A percentile compares a stretch with the other conserved stretches of the same genome.
Conservation (phyloP, 805 yeast genomes). For the Alloascoidea hylecoeti region DNA sequence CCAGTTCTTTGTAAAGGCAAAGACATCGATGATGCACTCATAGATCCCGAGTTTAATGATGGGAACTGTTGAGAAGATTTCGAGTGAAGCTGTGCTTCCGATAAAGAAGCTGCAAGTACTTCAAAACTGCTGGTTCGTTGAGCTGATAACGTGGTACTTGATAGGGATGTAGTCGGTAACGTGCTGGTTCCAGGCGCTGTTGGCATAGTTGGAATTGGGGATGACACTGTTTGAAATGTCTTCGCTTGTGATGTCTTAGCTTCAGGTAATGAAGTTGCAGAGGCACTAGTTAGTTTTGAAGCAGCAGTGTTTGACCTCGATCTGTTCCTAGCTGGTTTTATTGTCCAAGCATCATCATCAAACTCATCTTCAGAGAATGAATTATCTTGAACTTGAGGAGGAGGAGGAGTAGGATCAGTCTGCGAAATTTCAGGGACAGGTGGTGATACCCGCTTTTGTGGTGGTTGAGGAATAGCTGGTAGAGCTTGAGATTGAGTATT, state of each 20-base stretch:
- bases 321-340: conserved; percentile 17
- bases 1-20: conserved; percentile 1
- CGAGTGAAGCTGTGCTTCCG: too few relatives aligned
- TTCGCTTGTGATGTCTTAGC: not conserved
- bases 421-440: not conserved
- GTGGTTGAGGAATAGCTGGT: not conserved
- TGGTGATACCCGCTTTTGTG: not conserved
- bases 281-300: not conserved
- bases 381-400: conserved; percentile 16
- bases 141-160: not conserved
- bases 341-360: conserved; percentile 86
- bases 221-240: not conserved
- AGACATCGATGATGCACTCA: not conserved
- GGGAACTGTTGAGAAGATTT: not conserved
- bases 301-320: not conserved
- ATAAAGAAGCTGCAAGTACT: not conserved
- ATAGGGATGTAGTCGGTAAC: not conserved
- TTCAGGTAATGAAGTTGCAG: not conserved
- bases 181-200: too few relatives aligned
- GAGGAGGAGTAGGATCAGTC: conserved; percentile 11
- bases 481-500: not conserved
- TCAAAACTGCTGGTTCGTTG: not conserved
- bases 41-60: not conserved
- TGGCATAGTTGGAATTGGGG: not conserved
- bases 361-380: too few relatives aligned